phyloP scores from a whole-genome alignment of 225 moss, liverwort and hornwort species.

The Physcomitrellopsis africana region DNA sequence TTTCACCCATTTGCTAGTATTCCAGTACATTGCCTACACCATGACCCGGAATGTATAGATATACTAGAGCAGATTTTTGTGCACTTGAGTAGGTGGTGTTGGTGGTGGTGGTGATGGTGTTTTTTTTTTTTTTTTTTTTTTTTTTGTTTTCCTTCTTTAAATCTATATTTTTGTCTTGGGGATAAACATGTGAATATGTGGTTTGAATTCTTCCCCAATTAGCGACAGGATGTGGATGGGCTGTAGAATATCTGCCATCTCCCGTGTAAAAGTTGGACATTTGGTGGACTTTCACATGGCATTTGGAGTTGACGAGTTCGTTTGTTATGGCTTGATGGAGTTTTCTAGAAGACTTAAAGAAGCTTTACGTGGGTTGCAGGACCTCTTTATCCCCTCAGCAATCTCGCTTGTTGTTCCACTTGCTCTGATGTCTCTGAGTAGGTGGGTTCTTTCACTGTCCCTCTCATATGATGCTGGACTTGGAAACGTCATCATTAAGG shows the following conservation, averaged over 20 bases:
- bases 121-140: too few species aligned
- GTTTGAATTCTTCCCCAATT: too few species aligned
- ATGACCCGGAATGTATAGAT: too few species aligned
- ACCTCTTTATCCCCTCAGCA: conserved; percentile 84
- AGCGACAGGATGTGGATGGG: background rate
- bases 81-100: too few species aligned
- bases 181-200: too few species aligned
- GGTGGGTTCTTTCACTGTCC: conserved; percentile 46
- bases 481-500: background rate
- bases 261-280: background rate
- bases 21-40: too few species aligned
- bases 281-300: conserved; percentile 26
- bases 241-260: conserved; percentile 10
- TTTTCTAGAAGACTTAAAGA: conserved; percentile 35
- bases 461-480: conserved; percentile 13
- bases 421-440: conserved; percentile 73
- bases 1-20: too few species aligned
- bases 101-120: too few species aligned
- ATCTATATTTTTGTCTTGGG: too few species aligned
- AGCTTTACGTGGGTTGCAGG: conserved; percentile 63
- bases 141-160: too few species aligned
- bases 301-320: conserved; percentile 24
- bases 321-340: conserved; percentile 29
- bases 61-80: too few species aligned
- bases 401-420: conserved; percentile 86